Conservation (phyloP, 345 rosid genomes). For the Brassica rapa region DNA sequence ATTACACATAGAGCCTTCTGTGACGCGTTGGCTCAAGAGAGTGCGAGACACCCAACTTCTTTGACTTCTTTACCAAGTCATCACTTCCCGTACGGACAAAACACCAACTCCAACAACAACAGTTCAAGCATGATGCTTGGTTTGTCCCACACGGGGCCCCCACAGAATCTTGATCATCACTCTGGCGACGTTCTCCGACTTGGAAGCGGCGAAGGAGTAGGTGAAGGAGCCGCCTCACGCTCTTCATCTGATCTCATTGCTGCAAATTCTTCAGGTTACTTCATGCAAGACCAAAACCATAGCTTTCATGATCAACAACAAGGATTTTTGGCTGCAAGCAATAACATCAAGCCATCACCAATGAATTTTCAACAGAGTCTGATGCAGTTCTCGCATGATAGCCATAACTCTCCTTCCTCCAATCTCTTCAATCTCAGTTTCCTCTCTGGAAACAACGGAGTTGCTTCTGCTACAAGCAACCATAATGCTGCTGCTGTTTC, state of each 20-base stretch:
- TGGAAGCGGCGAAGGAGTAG: conserved; percentile 50
- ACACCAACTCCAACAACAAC: conserved; percentile 44
- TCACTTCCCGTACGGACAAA: conserved; percentile 58
- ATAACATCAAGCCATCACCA: conserved; percentile 34
- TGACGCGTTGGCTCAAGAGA: conserved; percentile 81
- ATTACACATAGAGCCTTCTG: conserved; percentile 84
- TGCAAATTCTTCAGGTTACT: conserved; percentile 50
- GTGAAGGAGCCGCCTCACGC: conserved; percentile 41
- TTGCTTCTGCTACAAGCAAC: conserved; percentile 35
- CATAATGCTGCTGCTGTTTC: conserved; percentile 41
- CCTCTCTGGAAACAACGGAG: conserved; percentile 48
- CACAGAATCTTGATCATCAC: conserved; percentile 47
- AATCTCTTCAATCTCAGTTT: conserved; percentile 60
- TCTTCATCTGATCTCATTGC: conserved; percentile 57
- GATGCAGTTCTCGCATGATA: conserved; percentile 57
- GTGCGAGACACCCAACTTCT: conserved; percentile 67
- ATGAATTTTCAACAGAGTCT: conserved; percentile 48
- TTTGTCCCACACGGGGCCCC: conserved; percentile 56
- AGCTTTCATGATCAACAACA: conserved; percentile 49
- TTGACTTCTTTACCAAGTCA: conserved; percentile 56
- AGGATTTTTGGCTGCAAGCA: conserved; percentile 41
- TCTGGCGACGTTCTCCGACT: conserved; percentile 54
- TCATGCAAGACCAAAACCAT: conserved; percentile 58
- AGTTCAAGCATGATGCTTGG: conserved; percentile 56
- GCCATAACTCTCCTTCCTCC: conserved; percentile 35